These are phyloP conservation scores for Colletotrichum sojae DNA, from an alignment of 2,329 filamentous ascomycete genomes.

Conservation along the genomic window DNA sequence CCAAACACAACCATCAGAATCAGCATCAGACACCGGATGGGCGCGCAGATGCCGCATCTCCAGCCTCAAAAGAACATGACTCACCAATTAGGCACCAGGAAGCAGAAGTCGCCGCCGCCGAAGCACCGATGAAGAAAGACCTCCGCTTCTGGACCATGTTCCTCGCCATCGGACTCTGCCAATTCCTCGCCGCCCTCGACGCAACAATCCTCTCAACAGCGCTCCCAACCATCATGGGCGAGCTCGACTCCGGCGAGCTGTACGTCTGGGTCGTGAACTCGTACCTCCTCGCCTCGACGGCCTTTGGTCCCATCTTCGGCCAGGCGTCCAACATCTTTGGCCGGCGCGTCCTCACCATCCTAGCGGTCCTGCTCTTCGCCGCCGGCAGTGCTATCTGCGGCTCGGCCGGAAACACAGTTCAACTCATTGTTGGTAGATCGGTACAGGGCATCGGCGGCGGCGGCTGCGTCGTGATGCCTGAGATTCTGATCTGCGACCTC, in stretches of 20 bases:
- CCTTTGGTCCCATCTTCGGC: slow-evolving; percentile 61
- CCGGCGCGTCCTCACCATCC: slow-evolving; percentile 55
- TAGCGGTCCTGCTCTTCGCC: slow-evolving; percentile 58
- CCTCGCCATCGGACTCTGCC: background rate
- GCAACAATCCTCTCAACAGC: slow-evolving; percentile 4
- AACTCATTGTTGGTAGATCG: slow-evolving; percentile 57
- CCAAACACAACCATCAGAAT: too few relatives aligned
- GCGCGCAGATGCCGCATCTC: too few relatives aligned
- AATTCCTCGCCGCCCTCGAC: slow-evolving; percentile 11
- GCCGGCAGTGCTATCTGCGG: slow-evolving; percentile 63
- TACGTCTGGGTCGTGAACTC: slow-evolving; percentile 48
- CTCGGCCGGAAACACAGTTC: slow-evolving; percentile 51
- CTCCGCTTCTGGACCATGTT: slow-evolving; percentile 19
- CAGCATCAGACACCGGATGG: too few relatives aligned
- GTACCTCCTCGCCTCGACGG: slow-evolving; percentile 46
- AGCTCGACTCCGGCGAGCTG: slow-evolving; percentile 42
- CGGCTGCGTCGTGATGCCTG: slow-evolving; percentile 58
- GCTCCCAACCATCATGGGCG: slow-evolving; percentile 7
- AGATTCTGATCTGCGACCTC: slow-evolving; percentile 64
- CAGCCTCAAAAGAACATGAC: background rate
- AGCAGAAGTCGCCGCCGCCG: background rate
- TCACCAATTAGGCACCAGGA: background rate
- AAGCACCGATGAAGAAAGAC: background rate
- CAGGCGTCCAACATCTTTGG: slow-evolving; percentile 65
- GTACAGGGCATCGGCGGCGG: slow-evolving; percentile 62